Conservation (phyloP, 345 rosid genomes). For the Salix viminalis region DNA sequence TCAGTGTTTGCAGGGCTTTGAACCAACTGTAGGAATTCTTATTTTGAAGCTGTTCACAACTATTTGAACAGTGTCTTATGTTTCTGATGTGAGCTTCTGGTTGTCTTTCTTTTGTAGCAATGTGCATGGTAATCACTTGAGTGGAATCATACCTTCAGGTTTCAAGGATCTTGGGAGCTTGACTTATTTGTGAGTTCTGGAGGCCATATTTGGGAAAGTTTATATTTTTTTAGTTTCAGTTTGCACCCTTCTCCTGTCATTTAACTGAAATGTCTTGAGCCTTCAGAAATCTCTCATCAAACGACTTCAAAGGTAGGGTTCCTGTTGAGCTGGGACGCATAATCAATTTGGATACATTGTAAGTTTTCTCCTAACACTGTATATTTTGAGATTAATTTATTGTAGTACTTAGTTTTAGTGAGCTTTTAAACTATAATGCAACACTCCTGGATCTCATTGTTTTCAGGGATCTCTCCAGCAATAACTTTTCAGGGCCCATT, state of each 20-base stretch:
- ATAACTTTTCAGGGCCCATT: slow-evolving; percentile 64
- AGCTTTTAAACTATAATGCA: neutral
- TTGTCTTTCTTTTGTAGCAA: slow-evolving; percentile 38
- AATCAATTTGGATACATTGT: slow-evolving; percentile 86
- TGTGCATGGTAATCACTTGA: slow-evolving; percentile 77
- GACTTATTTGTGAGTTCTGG: slow-evolving; percentile 72
- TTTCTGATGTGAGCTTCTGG: neutral
- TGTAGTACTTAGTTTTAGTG: neutral
- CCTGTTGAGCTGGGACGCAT: slow-evolving; percentile 78
- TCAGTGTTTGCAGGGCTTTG: slow-evolving; percentile 82
- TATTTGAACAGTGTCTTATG: neutral
- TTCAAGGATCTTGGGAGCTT: slow-evolving; percentile 72
- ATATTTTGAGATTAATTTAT: neutral
- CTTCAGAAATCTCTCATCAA: slow-evolving; percentile 69
- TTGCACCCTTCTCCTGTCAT: neutral
- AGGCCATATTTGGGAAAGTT: neutral
- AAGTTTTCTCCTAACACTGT: slow-evolving; percentile 14
- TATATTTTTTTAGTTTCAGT: neutral
- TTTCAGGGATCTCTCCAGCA: slow-evolving; percentile 78
- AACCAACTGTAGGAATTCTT: slow-evolving; percentile 66
- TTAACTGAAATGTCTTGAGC: neutral
- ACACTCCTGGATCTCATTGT: neutral
- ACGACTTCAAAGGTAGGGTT: slow-evolving; percentile 66
- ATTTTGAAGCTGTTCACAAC: neutral
- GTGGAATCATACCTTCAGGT: slow-evolving; percentile 70